phyloP scores from a whole-genome alignment of 2,329 filamentous ascomycete genomes.

The Diaporthe ilicicola region DNA sequence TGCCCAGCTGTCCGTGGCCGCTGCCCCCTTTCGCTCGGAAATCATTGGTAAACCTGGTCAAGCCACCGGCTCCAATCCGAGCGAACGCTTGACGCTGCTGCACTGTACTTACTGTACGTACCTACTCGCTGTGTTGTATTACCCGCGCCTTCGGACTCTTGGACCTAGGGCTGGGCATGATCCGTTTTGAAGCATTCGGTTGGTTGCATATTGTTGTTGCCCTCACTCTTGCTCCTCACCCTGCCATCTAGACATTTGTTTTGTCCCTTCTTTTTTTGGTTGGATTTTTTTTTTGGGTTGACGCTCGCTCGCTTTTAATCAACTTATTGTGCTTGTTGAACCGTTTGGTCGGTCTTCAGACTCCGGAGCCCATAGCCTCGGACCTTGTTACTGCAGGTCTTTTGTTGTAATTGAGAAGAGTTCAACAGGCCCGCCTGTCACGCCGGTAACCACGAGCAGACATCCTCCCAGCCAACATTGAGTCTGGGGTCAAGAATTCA shows the following conservation, averaged over 20 bases:
- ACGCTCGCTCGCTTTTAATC: slow-evolving; percentile 25
- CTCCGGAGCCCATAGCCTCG: neutral
- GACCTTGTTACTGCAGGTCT: neutral
- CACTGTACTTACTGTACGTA: neutral
- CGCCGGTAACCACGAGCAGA: neutral
- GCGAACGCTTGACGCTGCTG: neutral
- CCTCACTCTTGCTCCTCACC: slow-evolving; percentile 31
- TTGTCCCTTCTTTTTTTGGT: slow-evolving; percentile 27
- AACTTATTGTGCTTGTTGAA: slow-evolving; percentile 19
- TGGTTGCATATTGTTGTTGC: slow-evolving; percentile 19
- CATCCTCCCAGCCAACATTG: neutral
- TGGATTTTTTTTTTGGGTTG: slow-evolving; percentile 8
- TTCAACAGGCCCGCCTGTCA: neutral
- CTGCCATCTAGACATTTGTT: slow-evolving; percentile 40
- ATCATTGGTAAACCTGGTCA: neutral
- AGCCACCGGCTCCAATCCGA: slow-evolving; percentile 24
- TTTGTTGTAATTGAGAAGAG: slow-evolving; percentile 15
- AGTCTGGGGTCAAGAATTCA: neutral
- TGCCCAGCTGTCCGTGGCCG: slow-evolving; percentile 20
- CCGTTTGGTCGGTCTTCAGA: slow-evolving; percentile 1
- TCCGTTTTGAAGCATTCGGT: slow-evolving; percentile 15
- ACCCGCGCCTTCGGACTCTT: slow-evolving; percentile 17
- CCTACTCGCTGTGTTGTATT: slow-evolving; percentile 4
- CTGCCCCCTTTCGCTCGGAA: slow-evolving; percentile 13
- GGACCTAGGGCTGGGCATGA: slow-evolving; percentile 17